Evolutionary conservation across 106 monocot species (phyloP).

Genomic region (Apostasia ramifera): DNA sequence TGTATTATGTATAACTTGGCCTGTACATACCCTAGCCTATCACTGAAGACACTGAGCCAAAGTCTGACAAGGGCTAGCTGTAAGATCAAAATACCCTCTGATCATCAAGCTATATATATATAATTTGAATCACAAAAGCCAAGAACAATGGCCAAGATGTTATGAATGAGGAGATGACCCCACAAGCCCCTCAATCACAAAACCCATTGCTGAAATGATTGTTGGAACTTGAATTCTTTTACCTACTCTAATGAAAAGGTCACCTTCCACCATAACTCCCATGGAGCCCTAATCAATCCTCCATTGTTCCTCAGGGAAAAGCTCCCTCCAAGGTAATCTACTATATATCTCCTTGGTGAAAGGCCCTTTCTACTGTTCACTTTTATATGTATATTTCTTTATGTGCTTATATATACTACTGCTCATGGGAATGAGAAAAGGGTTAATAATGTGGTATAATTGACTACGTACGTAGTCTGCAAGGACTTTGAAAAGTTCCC

Average conservation of each 20-base stretch:
- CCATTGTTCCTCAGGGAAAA: neutral
- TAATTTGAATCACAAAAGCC: neutral
- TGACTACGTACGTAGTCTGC: neutral
- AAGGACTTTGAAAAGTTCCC: neutral
- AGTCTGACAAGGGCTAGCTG: constrained; percentile 4
- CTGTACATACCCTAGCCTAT: constrained; percentile 7
- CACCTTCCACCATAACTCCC: neutral
- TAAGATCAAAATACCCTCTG: constrained; percentile 6
- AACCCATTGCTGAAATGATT: constrained; percentile 28
- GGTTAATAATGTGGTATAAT: no score
- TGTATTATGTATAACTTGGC: neutral
- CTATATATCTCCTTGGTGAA: neutral
- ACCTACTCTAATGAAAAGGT: constrained; percentile 7
- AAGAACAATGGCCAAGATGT: constrained; percentile 4
- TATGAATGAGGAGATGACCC: neutral
- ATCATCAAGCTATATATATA: neutral
- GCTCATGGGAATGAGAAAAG: no score
- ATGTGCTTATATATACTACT: neutral
- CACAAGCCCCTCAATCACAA: constrained; percentile 1
- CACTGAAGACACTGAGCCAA: constrained; percentile 2
- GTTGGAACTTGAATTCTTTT: constrained; percentile 27
- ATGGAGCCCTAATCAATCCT: neutral
- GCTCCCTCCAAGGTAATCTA: neutral
- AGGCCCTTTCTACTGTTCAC: neutral
- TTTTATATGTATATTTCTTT: neutral